Conservation (phyloP, 768 basidiomycete genomes). For the Boletellus sp. region DNA sequence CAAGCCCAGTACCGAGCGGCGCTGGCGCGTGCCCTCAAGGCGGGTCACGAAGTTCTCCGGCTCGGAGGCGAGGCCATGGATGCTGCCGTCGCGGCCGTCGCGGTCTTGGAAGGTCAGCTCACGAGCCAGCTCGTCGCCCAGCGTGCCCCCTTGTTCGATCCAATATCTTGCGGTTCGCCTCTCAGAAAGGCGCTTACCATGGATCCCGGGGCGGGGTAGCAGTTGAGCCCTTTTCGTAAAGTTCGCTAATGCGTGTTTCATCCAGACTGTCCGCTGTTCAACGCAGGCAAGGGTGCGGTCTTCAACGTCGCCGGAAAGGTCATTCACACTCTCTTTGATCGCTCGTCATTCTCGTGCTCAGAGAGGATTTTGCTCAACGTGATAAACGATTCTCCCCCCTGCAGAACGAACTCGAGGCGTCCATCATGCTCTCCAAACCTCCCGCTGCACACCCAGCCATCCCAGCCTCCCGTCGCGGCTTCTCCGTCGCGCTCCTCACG, state of each 20-base stretch:
- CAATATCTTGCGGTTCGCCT: no score
- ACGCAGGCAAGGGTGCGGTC: conserved; percentile 76
- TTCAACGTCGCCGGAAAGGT: conserved; percentile 82
- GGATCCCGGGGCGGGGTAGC: no score
- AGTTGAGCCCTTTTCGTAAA: no score
- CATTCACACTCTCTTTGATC: neutral
- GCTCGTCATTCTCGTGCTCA: no score
- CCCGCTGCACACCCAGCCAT: conserved; percentile 62
- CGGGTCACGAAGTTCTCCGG: conserved; percentile 60
- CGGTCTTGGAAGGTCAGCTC: conserved; percentile 61
- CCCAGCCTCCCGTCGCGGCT: conserved; percentile 55
- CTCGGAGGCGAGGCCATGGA: conserved; percentile 80
- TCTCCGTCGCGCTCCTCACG: conserved; percentile 63
- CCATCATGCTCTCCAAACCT: conserved; percentile 77
- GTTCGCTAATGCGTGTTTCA: no score
- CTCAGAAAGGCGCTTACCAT: no score
- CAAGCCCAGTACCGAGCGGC: conserved; percentile 54
- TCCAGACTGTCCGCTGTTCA: conserved; percentile 74
- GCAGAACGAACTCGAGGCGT: conserved; percentile 80
- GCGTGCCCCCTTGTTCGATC: no score
- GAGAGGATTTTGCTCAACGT: no score
- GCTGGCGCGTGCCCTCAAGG: conserved; percentile 51
- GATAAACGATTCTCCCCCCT: neutral
- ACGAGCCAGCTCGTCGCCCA: neutral
- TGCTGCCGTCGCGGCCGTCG: conserved; percentile 72